A percentile compares a stretch with the other conserved stretches of the same genome.
phyloP scores from a whole-genome alignment of 2,329 filamentous ascomycete genomes.

The Colletotrichum viniferum region DNA sequence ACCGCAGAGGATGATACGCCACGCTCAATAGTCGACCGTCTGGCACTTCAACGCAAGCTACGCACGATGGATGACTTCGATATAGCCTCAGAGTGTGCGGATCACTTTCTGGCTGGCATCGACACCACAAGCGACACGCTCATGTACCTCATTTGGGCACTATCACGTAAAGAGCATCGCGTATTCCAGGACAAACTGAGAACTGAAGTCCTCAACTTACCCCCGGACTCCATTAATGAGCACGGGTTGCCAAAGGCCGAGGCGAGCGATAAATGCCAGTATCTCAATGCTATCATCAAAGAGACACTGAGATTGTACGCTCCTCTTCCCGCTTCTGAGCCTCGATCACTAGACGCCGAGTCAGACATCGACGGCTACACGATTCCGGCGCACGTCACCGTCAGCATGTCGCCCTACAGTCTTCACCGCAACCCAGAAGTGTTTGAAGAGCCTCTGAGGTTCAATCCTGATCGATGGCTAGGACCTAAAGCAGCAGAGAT shows the following conservation, averaged over 20 bases:
- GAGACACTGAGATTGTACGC: background rate
- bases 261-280: background rate
- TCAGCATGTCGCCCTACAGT: background rate
- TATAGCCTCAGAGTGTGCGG: background rate
- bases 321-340: background rate
- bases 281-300: background rate
- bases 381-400: background rate
- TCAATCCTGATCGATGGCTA: background rate
- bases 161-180: background rate
- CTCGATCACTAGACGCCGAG: rapidly evolving
- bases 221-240: background rate
- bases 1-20: background rate
- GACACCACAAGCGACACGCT: background rate
- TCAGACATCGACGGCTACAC: background rate
- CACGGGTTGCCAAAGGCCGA: background rate
- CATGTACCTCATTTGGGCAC: background rate
- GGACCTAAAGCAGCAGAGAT: background rate
- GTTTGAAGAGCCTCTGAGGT: background rate
- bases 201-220: rapidly evolving
- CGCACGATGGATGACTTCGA: background rate
- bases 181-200: background rate
- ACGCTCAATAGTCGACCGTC: background rate
- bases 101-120: background rate
- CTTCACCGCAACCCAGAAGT: background rate
- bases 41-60: background rate